Conservation (phyloP, 2,329 filamentous ascomycete genomes). For the Phoma herbarum region DNA sequence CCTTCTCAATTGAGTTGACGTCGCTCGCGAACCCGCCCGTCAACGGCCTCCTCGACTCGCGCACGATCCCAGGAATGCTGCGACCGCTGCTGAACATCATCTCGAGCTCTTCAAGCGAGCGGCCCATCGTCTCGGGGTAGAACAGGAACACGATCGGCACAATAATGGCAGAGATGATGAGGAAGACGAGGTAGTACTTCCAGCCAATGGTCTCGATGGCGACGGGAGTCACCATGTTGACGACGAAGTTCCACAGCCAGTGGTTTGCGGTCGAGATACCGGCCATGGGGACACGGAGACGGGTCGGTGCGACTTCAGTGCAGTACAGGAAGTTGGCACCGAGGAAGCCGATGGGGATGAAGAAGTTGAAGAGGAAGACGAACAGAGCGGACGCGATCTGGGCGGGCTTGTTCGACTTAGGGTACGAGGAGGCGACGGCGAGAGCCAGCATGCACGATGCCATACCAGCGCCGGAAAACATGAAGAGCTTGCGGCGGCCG, state of each 20-base stretch:
- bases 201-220: conserved; percentile 62
- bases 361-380: conserved; percentile 68
- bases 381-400: conserved; percentile 64
- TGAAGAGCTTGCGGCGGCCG: conserved; percentile 67
- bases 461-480: conserved; percentile 63
- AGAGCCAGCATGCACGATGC: conserved; percentile 63
- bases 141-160: conserved; percentile 57
- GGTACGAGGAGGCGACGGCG: conserved; percentile 62
- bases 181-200: conserved; percentile 62
- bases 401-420: conserved; percentile 56
- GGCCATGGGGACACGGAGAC: conserved; percentile 63
- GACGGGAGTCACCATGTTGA: conserved; percentile 47
- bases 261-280: conserved; percentile 65
- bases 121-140: conserved; percentile 61
- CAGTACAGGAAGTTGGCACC: conserved; percentile 69
- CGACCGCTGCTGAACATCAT: conserved; percentile 54
- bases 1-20: conserved; percentile 16
- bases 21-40: conserved; percentile 13
- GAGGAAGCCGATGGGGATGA: conserved; percentile 67
- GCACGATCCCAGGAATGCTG: conserved; percentile 38
- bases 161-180: conserved; percentile 57
- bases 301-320: conserved; percentile 64
- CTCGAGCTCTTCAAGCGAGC: conserved; percentile 57
- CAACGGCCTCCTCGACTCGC: conserved; percentile 25
- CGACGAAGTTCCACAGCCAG: conserved; percentile 57